Conservation (phyloP, 495 filamentous ascomycete genomes). For the Stereocaulon alpinum region DNA sequence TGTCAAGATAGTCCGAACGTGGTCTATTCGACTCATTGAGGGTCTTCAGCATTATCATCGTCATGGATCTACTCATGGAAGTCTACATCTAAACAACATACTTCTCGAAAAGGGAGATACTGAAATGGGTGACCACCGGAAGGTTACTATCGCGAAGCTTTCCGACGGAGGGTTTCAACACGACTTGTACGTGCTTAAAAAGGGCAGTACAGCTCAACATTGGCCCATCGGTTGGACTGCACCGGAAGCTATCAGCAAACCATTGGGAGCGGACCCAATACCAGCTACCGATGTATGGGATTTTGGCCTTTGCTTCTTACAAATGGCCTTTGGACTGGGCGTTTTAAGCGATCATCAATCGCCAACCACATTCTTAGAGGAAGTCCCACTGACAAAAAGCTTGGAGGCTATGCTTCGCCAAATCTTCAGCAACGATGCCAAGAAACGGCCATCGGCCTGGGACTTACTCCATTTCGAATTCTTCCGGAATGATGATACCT, state of each 20-base stretch:
- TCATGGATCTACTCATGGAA: constrained; percentile 69
- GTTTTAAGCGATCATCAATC: constrained; percentile 68
- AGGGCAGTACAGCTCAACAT: constrained; percentile 11
- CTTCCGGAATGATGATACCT: constrained; percentile 48
- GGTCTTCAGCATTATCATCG: constrained; percentile 78
- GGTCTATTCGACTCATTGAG: constrained; percentile 85
- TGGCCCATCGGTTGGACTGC: constrained; percentile 69
- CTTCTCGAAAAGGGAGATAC: constrained; percentile 52
- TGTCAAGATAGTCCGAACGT: constrained; percentile 62
- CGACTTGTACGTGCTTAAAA: constrained; percentile 48
- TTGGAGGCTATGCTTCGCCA: constrained; percentile 68
- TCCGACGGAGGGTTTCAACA: constrained; percentile 59
- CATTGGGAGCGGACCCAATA: constrained; percentile 32
- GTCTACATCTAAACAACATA: constrained; percentile 66
- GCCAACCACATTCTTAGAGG: constrained; percentile 52
- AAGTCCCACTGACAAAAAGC: constrained; percentile 59
- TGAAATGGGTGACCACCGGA: constrained; percentile 30
- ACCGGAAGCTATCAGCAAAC: constrained; percentile 59
- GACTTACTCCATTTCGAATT: constrained; percentile 86
- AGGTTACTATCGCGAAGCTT: constrained; percentile 48
- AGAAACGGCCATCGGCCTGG: constrained; percentile 79
- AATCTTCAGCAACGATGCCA: constrained; percentile 72
- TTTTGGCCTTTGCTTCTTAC: constrained; percentile 75
- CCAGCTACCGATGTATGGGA: constrained; percentile 93
- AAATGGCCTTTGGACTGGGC: constrained; percentile 86